Evolutionary conservation across 495 filamentous ascomycete species (phyloP), one percentile per base, ranked within the genome.

Genomic region (Bacidia gigantensis): DNA sequence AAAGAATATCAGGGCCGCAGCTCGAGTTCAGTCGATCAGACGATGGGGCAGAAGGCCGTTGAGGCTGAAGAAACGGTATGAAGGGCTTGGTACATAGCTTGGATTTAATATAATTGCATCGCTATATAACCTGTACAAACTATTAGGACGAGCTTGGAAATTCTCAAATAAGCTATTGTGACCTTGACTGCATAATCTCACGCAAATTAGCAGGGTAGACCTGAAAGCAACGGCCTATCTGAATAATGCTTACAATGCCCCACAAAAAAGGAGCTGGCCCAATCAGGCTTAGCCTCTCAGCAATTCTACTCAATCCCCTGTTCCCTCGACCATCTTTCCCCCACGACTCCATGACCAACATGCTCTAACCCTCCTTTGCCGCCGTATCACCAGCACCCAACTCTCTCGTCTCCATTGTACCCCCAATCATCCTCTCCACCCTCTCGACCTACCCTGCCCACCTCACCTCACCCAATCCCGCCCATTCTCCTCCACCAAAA

Each of bases 401-500:
- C 29, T 14, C 14, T 14, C 29, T 14, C 5, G 7, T 35, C 29
- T 7, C 29, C 29, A 35, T 35, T 14, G 7, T 7, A 35, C 29
- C 29, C 29, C 14, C 29, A 35, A 5, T 14, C 40, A n/a, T n/a
- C 49, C 40, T 18, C 12, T 46, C 39, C 20, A 21, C 22, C 11
- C 3, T 45, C 32, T 23, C 35, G 21, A 32, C 2, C 38, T 45
- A 32, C 12, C 40, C 12, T 14, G 20, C 1, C 29, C 21, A 29
- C 43, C 9, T 18, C 25, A 38, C 25, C 17, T 75, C 80, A 54
- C 76, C 78, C 22, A 14, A 5, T 14, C 29, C 14, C 29, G 29
- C 29, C 29, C 29, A 49, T 79, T 76, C 64, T 56, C 73, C 48
- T 72, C 78, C 76, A 61, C 62, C 63, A 63, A 21, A 24, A 49